These are phyloP conservation scores for Amylostereum areolatum DNA, from an alignment of 1,284 basidiomycete species.

Conservation along the genomic window DNA sequence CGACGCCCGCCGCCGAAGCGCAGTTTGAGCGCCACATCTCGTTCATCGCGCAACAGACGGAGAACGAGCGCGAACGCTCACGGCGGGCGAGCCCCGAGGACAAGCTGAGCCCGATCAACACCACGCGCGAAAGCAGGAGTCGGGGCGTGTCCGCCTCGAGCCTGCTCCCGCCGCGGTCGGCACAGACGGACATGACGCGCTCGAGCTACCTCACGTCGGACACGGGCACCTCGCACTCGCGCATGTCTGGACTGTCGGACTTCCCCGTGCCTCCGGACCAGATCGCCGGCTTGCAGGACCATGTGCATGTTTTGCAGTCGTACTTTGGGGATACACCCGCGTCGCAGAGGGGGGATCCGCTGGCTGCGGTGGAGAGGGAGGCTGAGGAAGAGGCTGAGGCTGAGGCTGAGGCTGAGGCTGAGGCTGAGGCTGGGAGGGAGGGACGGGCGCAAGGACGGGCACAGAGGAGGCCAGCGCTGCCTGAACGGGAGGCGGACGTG, in stretches of 20 bases:
- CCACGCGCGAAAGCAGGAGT: neutral
- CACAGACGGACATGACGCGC: slow-evolving; percentile 36
- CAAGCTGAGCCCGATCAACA: neutral
- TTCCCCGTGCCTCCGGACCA: slow-evolving; percentile 56
- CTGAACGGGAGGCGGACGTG: too few relatives aligned
- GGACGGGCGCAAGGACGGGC: too few relatives aligned
- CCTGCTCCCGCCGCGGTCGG: slow-evolving; percentile 17
- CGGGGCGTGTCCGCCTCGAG: slow-evolving; percentile 4
- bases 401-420: too few relatives aligned
- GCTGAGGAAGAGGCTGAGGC: neutral
- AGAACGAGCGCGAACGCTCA: slow-evolving; percentile 12
- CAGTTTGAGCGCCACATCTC: slow-evolving; percentile 33
- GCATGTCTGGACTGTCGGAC: slow-evolving; percentile 65
- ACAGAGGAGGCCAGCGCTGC: too few relatives aligned
- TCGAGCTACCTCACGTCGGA: slow-evolving; percentile 65
- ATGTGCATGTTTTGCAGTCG: slow-evolving; percentile 38
- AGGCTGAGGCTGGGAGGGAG: too few relatives aligned
- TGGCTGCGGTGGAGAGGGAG: slow-evolving; percentile 4
- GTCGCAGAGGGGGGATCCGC: slow-evolving; percentile 28
- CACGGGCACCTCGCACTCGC: too few relatives aligned
- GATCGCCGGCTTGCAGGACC: slow-evolving; percentile 25
- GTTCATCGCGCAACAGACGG: too few relatives aligned
- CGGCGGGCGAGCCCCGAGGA: neutral
- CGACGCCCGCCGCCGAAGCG: slow-evolving; percentile 40
- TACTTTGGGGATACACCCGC: too few relatives aligned